A percentile compares a stretch with the other conserved stretches of the same genome.
phyloP scores from a whole-genome alignment of 768 basidiomycete species.

The Amanita polypyramis region DNA sequence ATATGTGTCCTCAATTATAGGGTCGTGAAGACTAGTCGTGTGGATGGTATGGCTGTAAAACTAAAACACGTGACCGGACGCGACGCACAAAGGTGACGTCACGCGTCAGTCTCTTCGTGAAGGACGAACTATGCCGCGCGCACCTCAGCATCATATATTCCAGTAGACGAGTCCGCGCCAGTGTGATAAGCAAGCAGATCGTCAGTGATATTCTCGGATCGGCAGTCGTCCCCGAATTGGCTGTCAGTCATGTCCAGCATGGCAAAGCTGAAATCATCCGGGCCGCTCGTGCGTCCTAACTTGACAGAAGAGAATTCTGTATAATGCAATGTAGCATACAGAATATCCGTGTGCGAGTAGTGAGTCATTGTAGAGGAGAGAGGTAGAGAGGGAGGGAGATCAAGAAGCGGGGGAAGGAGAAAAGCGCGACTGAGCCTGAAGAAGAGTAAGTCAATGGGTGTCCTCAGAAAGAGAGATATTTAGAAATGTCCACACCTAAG shows the following conservation, averaged over 20 bases:
- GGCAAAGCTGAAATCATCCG: neutral
- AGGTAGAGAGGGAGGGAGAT: neutral
- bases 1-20: neutral
- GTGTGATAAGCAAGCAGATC: neutral
- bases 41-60: neutral
- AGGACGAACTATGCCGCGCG: neutral
- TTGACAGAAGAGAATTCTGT: too few species aligned
- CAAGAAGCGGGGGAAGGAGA: too few species aligned
- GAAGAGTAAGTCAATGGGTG: too few species aligned
- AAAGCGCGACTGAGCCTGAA: neutral
- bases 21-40: neutral
- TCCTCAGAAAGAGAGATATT: too few species aligned
- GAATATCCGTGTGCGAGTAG: neutral
- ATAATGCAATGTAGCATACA: neutral
- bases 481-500: too few species aligned
- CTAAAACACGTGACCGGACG: neutral
- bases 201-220: neutral
- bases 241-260: slow-evolving; percentile 4
- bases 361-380: neutral
- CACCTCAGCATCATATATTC: neutral
- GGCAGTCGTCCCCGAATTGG: neutral
- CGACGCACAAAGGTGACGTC: neutral
- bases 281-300: neutral
- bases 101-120: neutral
- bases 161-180: neutral